Percentiles rank a stretch among this genome's conserved stretches.
These are phyloP conservation scores for Blastomyces parvus DNA, from an alignment of 2,329 filamentous ascomycete species.

Conservation along the genomic window DNA sequence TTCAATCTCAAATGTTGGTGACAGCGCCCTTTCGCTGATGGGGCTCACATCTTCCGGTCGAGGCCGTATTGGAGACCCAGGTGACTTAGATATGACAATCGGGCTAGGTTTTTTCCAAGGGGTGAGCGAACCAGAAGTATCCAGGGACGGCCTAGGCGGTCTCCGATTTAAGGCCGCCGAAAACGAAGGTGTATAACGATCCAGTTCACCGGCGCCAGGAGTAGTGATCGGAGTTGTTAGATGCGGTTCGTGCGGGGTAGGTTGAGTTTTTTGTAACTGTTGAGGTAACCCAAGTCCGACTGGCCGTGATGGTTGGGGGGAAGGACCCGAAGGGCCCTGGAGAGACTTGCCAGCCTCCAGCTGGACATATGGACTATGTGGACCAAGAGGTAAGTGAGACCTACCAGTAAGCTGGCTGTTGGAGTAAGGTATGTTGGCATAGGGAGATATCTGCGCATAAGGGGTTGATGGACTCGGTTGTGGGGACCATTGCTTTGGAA, in stretches of 20 bases:
- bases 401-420: slow-evolving; percentile 8
- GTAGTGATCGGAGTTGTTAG: not conserved
- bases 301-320: not conserved
- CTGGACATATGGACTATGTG: slow-evolving; percentile 13
- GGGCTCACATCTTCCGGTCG: slow-evolving; percentile 38
- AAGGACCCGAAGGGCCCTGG: slow-evolving; percentile 8
- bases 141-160: slow-evolving; percentile 27
- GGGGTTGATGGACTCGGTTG: slow-evolving; percentile 26
- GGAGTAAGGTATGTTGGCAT: slow-evolving; percentile 14
- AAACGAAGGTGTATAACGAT: not conserved
- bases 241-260: not conserved
- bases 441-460: slow-evolving; percentile 20
- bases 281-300: not conserved
- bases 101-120: slow-evolving; percentile 35
- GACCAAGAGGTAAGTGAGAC: slow-evolving; percentile 10
- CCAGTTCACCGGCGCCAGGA: not conserved
- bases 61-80: slow-evolving; percentile 33
- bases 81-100: slow-evolving; percentile 26
- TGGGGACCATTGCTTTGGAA: slow-evolving; percentile 30
- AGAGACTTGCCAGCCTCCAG: not conserved
- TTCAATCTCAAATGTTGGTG: slow-evolving; percentile 22
- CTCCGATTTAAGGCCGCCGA: slow-evolving; percentile 20
- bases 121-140: slow-evolving; percentile 33
- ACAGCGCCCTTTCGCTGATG: slow-evolving; percentile 36
- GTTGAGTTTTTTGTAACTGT: not conserved